These are phyloP conservation scores for Claviceps maximensis DNA, from an alignment of 2,329 filamentous ascomycete genomes.

Conservation along the genomic window DNA sequence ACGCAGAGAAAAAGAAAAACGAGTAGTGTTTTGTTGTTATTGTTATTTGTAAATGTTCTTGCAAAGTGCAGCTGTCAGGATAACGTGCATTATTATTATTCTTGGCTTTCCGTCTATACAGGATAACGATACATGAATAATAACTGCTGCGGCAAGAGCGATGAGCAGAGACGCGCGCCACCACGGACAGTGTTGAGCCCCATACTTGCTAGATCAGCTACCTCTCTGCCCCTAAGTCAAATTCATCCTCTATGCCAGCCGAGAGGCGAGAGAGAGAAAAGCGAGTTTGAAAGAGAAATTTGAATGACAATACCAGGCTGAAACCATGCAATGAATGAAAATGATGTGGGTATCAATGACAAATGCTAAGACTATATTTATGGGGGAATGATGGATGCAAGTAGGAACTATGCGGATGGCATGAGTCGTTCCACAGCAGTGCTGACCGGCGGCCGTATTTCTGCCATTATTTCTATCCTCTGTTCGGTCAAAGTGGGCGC, in stretches of 20 bases:
- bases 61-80: background rate
- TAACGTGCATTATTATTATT: background rate
- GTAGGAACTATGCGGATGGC: background rate
- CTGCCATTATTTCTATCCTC: background rate
- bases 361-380: conserved; percentile 1
- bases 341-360: conserved; percentile 3
- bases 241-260: background rate
- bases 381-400: background rate
- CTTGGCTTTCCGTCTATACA: background rate
- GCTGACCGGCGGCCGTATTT: background rate
- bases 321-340: background rate
- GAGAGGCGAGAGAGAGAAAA: background rate
- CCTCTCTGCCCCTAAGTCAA: background rate
- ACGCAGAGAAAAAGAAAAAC: background rate
- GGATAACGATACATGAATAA: background rate
- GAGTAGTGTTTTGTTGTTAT: background rate
- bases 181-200: background rate
- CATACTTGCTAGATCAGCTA: background rate
- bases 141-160: conserved; percentile 2
- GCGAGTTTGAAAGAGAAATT: background rate
- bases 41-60: background rate
- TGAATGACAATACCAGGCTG: background rate
- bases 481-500: background rate
- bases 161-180: background rate
- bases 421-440: background rate